Evolutionary conservation across 202 grass and related monocot species (phyloP), one percentile per base, ranked within the genome.

Genomic region (Carex sylvatica): DNA sequence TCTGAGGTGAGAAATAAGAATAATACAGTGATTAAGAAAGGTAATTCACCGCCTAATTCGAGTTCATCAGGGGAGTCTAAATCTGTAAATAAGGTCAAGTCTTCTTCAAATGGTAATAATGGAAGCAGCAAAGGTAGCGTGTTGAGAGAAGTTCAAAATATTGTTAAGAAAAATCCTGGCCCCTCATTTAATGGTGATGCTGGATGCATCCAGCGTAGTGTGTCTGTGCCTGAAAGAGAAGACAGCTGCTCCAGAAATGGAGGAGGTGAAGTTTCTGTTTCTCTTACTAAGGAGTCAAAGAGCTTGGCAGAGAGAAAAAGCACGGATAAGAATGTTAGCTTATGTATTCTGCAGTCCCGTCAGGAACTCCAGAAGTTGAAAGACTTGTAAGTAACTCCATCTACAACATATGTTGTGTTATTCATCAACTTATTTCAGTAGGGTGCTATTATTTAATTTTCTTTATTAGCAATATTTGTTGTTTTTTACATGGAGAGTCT

Each of bases 321-420:
- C 83, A 83, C 58, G 28, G 20, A 61, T 85, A 92, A 94, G 40
- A 77, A 61, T 53, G 64, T 86, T 22, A 86, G 47, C 53, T 3
- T 42, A 24, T 36, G 28, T 70, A 35, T 53, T 8, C 87, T 85
- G 79, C 91, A 40, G 33, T 89, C 51, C 59, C 53, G 55, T 66
- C 82, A 88, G 68, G 88, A 96, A 86, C 81, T 86, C 79, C 72
- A 83, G 44, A 88, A 88, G 51, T 79, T 93, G 62, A 90, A 89
- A 91, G 86, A 99, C 86, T 77, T 92, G 96, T 99, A 90, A 93
- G 96, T 87, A 4, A 70, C 13, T 79, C 15, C 53, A 87, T 44
- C 55, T 33, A 11, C 54, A n/a, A 77, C 18, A 72, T 72, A 72
- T 72, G 40, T 51, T 72, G 19, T 44, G 6, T 55, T 75, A 30